Evolutionary conservation across 495 filamentous ascomycete genomes (phyloP), one percentile per base, ranked within the genome.

Genomic region (Oidiodendron maius): DNA sequence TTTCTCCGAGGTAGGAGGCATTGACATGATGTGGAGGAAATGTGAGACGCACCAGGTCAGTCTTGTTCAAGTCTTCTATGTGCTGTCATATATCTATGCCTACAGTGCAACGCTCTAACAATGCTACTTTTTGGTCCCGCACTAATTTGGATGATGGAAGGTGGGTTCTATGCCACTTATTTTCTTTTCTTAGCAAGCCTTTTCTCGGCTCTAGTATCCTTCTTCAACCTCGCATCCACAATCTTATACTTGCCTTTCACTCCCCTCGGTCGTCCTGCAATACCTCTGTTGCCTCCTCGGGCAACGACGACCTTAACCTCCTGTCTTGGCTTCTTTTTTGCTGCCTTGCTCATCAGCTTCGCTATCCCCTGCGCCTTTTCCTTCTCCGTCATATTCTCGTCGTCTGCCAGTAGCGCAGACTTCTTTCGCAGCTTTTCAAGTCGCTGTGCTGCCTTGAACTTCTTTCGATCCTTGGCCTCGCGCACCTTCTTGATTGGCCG

Each of bases 231-330:
- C 15, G 86, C 71, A 72, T 99, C 93, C 51, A 99, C 93, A 75
- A 99, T 96, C 83, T 97, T 97, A 68, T 98, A 98, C 61, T 86
- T 84, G 30, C 93, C 93, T 78, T 97, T 98, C 42, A 96, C 91
- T 45, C 90, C 90, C 46, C 72, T 76, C 15, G 87, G 87, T 60
- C 85, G 71, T n/a, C 82, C 81, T 53, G 75, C 76, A 49, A 94
- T 81, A 58, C 90, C 94, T 57, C 80, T 81, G 62, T 99, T 97
- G 46, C 74, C 64, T 48, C 93, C 94, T 50, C 74, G 77, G 12
- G 94, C 94, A 42, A 95, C 91, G 22, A 97, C 89, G 44, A 99
- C 77, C 68, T 87, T 95, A 50, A 91, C 82, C 50, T 86, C 76
- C 62, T 78, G 73, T 69, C 82, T 88, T 37, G 83, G 85, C 74